Base-by-base conservation (phyloP, 2,329 filamentous ascomycete genomes). In the Aspergillus sojae region DNA sequence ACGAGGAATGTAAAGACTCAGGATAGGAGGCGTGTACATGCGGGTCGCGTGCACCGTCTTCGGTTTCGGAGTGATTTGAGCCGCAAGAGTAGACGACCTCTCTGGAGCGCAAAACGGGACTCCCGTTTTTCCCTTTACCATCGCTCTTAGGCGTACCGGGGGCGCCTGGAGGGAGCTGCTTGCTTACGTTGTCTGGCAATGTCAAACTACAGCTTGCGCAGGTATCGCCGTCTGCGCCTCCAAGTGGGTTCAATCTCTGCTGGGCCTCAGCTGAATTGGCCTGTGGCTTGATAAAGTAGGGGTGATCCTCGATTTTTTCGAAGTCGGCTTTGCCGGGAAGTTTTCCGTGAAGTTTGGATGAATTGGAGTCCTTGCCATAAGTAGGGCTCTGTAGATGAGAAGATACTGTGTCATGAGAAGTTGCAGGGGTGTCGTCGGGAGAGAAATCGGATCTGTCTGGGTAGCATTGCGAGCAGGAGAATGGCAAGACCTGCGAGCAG, bases 181-280 rank as follows among this genome's bases (percentile, higher is more conserved):
- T 82, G 75, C 82, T 84, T 68, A 84, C 80, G 70, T 81, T 80
- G 68, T 84, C 83, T 10, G 85, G 85, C 1, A 87, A 77, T 7
- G 82, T 81, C 70, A 87, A 81, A 66, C 80, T 83, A 73, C 85
- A 88, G 73, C 85, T 87, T 60, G 85, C 84, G 74, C 85, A 88
- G 14, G 81, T 83, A 53, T 86, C 84, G 48, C 80, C 78, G 61
- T 86, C 83, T 2, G 79, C 71, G 30, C 77, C 75, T 48, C 76
- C 75, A 46, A 77, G 72, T n/a, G 76, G 77, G 66, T 78, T 81
- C 34, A 78, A 69, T 60, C 74, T 80, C n/a, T 84, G 63, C 32
- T 57, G 82, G 19, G 76, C 76, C 57, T 85, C 83, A 16, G 79
- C 71, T 4, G 76, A 72, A 43, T 72, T 72, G 46, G 74, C 74